Evolutionary conservation across 2,329 filamentous ascomycete species (phyloP).

Genomic region (Waltergamsia citrina): DNA sequence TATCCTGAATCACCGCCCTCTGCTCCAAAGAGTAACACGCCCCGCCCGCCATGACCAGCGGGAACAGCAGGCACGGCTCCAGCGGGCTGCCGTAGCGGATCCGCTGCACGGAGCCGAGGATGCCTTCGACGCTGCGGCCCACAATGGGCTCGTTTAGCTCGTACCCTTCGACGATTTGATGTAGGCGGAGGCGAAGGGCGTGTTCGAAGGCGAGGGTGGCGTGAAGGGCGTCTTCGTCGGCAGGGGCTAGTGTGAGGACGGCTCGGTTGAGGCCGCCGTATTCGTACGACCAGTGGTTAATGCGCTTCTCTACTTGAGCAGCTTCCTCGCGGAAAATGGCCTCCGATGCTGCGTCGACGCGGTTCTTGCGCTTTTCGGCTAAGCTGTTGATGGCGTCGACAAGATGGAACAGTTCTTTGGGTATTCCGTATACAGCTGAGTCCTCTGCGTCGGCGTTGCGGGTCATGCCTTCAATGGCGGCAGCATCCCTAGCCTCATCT

Average conservation of each 20-base stretch:
- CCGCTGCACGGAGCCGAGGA: conserved; percentile 23
- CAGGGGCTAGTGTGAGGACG: conserved; percentile 10
- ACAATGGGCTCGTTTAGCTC: conserved; percentile 22
- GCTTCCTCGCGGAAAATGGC: conserved; percentile 17
- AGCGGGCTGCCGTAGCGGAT: conserved; percentile 30
- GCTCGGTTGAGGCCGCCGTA: conserved; percentile 13
- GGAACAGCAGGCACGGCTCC: conserved; percentile 29
- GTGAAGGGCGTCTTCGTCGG: conserved; percentile 17
- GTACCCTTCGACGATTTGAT: conserved; percentile 32
- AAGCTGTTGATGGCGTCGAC: conserved; percentile 21
- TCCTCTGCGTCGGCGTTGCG: conserved; percentile 17
- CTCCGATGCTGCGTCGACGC: conserved; percentile 18
- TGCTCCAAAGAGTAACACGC: conserved; percentile 24
- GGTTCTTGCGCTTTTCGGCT: conserved; percentile 19
- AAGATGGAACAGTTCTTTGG: conserved; percentile 22
- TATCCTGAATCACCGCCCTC: conserved; percentile 25
- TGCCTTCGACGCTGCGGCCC: conserved; percentile 18
- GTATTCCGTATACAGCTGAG: conserved; percentile 23
- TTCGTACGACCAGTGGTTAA: conserved; percentile 26
- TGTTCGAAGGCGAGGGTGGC: conserved; percentile 28
- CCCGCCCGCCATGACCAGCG: conserved; percentile 30
- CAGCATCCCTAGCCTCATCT: conserved; percentile 17
- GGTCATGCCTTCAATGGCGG: conserved; percentile 15
- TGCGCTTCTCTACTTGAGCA: conserved; percentile 19
- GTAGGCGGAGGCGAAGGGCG: conserved; percentile 28